Percentiles rank a stretch among this genome's conserved stretches.
These are phyloP conservation scores for Lichtheimia ramosa DNA, from an alignment of 371 early-diverging fungal species.

Conservation along the genomic window DNA sequence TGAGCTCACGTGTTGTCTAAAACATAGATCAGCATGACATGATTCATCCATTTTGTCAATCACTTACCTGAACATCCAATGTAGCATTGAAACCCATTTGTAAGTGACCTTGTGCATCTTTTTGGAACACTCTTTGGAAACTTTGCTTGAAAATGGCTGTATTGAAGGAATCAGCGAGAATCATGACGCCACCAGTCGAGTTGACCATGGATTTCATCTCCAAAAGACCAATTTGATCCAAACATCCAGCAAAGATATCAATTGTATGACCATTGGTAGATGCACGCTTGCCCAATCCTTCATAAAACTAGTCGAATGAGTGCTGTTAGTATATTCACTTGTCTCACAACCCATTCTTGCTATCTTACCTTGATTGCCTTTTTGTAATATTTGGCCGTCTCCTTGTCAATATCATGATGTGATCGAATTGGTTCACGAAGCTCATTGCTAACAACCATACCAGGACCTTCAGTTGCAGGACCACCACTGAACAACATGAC, in stretches of 20 bases:
- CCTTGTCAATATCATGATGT: conserved; percentile 98
- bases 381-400: conserved; percentile 88
- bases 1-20: conserved; percentile 86
- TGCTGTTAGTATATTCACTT: background rate
- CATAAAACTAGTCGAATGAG: conserved; percentile 76
- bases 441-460: conserved; percentile 92
- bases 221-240: conserved; percentile 73
- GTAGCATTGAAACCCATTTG: conserved; percentile 99
- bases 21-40: background rate
- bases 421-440: conserved; percentile 95
- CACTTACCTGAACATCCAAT: conserved; percentile 76
- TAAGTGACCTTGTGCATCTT: conserved; percentile 86
- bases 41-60: conserved; percentile 28
- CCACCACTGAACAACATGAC: conserved; percentile 98
- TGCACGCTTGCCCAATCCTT: conserved; percentile 86
- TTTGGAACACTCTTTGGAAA: conserved; percentile 90
- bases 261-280: conserved; percentile 60
- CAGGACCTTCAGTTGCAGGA: conserved; percentile 98
- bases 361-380: conserved; percentile 78
- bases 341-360: background rate
- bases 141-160: conserved; percentile 97
- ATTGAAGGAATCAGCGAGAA: conserved; percentile 96
- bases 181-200: conserved; percentile 94
- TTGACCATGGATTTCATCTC: conserved; percentile 97
- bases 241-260: conserved; percentile 55